Evolutionary conservation across 345 rosid genomes (phyloP).

Genomic region (Brassica carinata): DNA sequence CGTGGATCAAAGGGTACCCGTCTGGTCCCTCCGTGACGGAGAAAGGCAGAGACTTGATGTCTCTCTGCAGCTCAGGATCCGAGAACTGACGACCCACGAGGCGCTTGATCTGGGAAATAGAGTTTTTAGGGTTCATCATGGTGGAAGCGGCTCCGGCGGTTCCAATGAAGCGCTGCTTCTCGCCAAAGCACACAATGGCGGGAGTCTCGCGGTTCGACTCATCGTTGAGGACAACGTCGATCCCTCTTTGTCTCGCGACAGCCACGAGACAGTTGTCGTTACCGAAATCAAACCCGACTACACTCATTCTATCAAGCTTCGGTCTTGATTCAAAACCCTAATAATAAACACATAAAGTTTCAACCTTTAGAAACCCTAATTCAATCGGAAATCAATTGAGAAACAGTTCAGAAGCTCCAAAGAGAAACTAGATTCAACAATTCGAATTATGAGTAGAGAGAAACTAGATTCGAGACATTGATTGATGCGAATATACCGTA

Average conservation of each 20-base stretch:
- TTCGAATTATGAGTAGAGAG: background rate
- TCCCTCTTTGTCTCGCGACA: slow-evolving; percentile 98
- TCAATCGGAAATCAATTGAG: background rate
- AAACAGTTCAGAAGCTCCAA: slow-evolving; percentile 1
- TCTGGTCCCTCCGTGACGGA: slow-evolving; percentile 77
- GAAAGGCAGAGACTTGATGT: slow-evolving; percentile 75
- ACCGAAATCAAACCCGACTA: slow-evolving; percentile 96
- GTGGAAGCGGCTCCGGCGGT: slow-evolving; percentile 97
- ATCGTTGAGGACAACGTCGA: slow-evolving; percentile 96
- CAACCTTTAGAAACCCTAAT: background rate
- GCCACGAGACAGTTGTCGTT: slow-evolving; percentile 96
- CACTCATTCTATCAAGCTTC: slow-evolving; percentile 66
- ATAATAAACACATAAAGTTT: background rate
- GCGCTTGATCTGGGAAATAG: slow-evolving; percentile 90
- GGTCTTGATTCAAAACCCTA: background rate
- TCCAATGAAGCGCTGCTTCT: slow-evolving; percentile 93
- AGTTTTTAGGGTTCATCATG: slow-evolving; percentile 91
- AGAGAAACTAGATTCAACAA: background rate
- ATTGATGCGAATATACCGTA: background rate
- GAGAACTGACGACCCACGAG: slow-evolving; percentile 79
- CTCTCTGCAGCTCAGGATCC: slow-evolving; percentile 90
- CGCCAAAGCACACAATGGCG: slow-evolving; percentile 90
- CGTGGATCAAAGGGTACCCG: slow-evolving; percentile 89
- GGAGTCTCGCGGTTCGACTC: slow-evolving; percentile 99
- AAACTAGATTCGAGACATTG: slow-evolving; percentile 32